Evolutionary conservation across 2,329 filamentous ascomycete genomes (phyloP).

Genomic region (Daldinia sp.): DNA sequence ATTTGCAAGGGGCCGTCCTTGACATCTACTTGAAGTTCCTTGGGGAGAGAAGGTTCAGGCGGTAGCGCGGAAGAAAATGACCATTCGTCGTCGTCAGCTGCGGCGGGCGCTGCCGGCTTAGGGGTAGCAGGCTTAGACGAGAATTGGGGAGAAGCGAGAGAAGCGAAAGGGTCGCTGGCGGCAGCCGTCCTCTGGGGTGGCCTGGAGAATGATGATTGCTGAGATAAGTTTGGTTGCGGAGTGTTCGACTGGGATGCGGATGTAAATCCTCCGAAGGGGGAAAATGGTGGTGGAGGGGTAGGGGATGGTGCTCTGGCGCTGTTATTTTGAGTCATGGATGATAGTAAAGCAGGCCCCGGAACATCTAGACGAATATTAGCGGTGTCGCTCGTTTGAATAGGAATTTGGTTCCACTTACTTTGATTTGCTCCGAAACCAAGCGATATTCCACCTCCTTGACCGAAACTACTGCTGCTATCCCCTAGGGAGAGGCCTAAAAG

Average conservation of each 20-base stretch:
- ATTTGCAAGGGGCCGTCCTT: constrained; percentile 76
- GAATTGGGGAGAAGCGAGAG: constrained; percentile 54
- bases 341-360: constrained; percentile 70
- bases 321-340: constrained; percentile 68
- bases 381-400: background rate
- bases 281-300: constrained; percentile 59
- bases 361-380: constrained; percentile 58
- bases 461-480: constrained; percentile 66
- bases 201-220: constrained; percentile 57
- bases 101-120: constrained; percentile 41
- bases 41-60: constrained; percentile 62
- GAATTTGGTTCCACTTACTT: constrained; percentile 59
- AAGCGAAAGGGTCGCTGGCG: constrained; percentile 61
- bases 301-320: constrained; percentile 58
- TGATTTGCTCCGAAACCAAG: constrained; percentile 78
- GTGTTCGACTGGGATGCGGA: constrained; percentile 62
- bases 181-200: constrained; percentile 51
- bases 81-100: constrained; percentile 86
- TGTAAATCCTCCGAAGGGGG: constrained; percentile 63
- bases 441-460: constrained; percentile 82
- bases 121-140: constrained; percentile 50
- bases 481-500: constrained; percentile 86
- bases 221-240: constrained; percentile 59
- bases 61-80: constrained; percentile 89
- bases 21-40: constrained; percentile 70